Conservation (phyloP, 1,284 basidiomycete species). For the Fomitopsis schrenkii region DNA sequence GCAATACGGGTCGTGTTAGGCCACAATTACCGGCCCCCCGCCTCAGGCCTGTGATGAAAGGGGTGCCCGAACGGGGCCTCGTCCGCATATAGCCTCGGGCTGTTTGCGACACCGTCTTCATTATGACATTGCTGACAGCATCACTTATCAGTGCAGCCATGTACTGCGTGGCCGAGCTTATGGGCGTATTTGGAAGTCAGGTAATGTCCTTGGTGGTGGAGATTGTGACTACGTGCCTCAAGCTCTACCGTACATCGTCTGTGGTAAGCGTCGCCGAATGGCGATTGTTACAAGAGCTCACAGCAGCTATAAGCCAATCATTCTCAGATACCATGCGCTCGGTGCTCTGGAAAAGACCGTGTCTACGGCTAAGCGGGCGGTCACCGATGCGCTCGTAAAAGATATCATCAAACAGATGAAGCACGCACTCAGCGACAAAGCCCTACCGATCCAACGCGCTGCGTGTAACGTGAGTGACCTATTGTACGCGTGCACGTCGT, state of each 20-base stretch:
- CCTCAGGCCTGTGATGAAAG: too few relatives aligned
- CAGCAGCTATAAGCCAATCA: conserved; percentile 59
- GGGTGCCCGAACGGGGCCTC: too few relatives aligned
- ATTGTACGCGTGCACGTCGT: background rate
- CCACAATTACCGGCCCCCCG: too few relatives aligned
- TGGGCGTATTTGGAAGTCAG: conserved; percentile 80
- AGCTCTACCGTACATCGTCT: conserved; percentile 62
- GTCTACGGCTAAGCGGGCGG: conserved; percentile 73
- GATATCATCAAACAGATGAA: conserved; percentile 87
- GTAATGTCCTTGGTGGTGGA: conserved; percentile 96
- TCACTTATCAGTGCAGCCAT: conserved; percentile 56
- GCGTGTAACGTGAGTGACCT: conserved; percentile 62
- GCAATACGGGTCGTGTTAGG: too few relatives aligned
- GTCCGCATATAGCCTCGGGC: too few relatives aligned
- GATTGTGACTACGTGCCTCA: conserved; percentile 62
- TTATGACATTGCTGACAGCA: background rate
- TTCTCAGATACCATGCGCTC: conserved; percentile 83
- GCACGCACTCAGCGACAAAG: conserved; percentile 77
- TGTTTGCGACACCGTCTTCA: too few relatives aligned
- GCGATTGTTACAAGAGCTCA: conserved; percentile 47
- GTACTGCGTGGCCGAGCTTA: conserved; percentile 85
- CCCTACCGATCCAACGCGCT: conserved; percentile 82
- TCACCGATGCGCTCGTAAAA: conserved; percentile 75
- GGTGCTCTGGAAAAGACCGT: conserved; percentile 75
- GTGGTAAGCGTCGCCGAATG: conserved; percentile 58